Evolutionary conservation across 345 rosid species (phyloP).

Genomic region (Streptanthus diversifolius): DNA sequence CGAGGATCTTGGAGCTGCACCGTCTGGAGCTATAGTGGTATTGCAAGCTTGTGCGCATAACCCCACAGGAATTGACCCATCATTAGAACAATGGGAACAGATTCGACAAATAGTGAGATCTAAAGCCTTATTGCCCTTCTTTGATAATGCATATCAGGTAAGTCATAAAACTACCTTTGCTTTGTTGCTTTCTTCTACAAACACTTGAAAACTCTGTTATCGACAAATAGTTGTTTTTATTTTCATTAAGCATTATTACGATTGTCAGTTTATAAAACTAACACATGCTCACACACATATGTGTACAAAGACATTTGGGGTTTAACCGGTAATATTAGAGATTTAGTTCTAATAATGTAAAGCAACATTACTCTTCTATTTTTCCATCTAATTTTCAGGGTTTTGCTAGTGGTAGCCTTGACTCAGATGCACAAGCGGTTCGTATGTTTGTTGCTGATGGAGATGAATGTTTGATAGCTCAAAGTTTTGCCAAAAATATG

Average conservation of each 20-base stretch:
- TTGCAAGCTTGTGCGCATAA: constrained; percentile 99
- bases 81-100: constrained; percentile 81
- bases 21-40: constrained; percentile 83
- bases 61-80: constrained; percentile 97
- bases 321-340: not conserved
- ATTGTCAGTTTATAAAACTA: not conserved
- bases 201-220: not conserved
- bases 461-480: constrained; percentile 65
- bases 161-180: not conserved
- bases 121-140: constrained; percentile 70
- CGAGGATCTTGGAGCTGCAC: constrained; percentile 84
- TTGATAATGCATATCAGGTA: constrained; percentile 98
- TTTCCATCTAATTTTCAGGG: constrained; percentile 40
- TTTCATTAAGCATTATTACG: not conserved
- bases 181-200: not conserved
- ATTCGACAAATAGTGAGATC: constrained; percentile 77
- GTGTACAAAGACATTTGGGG: not conserved
- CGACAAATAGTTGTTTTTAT: no score
- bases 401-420: constrained; percentile 68
- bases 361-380: not conserved
- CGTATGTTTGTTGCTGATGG: constrained; percentile 69
- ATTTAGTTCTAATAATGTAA: not conserved
- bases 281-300: not conserved
- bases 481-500: constrained; percentile 73
- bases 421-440: constrained; percentile 54